Percentiles rank a stretch among this genome's conserved stretches.
These are phyloP conservation scores for Polymyxa betae DNA, from an alignment of 208 protist species.

Conservation along the genomic window DNA sequence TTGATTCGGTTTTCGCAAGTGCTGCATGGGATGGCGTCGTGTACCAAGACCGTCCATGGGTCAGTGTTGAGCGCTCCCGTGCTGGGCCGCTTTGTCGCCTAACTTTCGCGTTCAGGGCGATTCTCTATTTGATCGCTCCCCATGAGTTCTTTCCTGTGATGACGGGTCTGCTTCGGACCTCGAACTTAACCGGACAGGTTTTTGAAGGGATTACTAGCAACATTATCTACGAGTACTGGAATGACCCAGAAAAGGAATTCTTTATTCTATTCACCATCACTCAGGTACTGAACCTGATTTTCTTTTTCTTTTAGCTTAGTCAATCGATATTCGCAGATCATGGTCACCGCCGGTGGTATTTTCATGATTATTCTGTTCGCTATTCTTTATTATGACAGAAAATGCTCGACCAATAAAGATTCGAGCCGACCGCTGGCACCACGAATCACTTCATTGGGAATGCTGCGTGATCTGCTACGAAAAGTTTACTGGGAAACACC, in stretches of 20 bases:
- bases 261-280: slow-evolving; percentile 23
- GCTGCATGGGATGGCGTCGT: not conserved
- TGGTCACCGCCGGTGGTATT: not conserved
- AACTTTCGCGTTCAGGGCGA: not conserved
- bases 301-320: not conserved
- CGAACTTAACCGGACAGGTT: slow-evolving; percentile 24
- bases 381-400: not conserved
- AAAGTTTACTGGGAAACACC: not conserved
- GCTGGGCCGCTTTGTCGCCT: not conserved
- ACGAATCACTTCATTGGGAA: not conserved
- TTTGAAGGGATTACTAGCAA: slow-evolving; percentile 26
- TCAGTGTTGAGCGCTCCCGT: not conserved
- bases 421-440: slow-evolving; percentile 8
- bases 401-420: not conserved
- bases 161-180: not conserved
- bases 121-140: slow-evolving; percentile 7
- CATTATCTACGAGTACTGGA: not conserved
- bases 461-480: not conserved
- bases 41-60: slow-evolving; percentile 10
- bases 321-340: not conserved
- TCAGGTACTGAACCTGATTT: not conserved
- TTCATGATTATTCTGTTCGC: slow-evolving; percentile 3
- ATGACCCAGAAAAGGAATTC: no score
- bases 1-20: not conserved
- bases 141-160: not conserved